Evolutionary conservation across 306 rosid species (phyloP), one percentile per base, ranked within the genome.

Genomic region (Citrullus mucosospermus): DNA sequence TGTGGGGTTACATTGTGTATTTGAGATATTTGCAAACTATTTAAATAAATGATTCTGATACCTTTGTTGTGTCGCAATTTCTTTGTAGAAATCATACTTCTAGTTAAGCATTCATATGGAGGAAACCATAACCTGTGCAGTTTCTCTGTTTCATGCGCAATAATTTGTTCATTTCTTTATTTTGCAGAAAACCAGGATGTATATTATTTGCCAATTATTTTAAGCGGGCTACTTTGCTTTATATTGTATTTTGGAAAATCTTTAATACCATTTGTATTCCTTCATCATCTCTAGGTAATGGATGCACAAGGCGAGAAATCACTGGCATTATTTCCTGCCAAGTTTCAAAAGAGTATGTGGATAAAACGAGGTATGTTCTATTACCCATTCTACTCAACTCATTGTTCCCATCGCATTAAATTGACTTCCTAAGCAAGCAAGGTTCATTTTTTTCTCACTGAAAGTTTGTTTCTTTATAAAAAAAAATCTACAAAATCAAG

Each of bases 271-370:
- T 75, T 69, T 65, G 55, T 55, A 75, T 75, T 62, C 50, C 22
- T 65, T 58, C 25, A 34, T 63, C 38, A 25, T 65, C 67, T 61
- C 54, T 76, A 94, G 98, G 96, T 95, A 65, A 88, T 88, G 96
- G 98, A 92, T 92, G 87, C 92, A 17, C 51, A 54, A 44, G 97
- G 97, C 9, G 85, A 83, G 76, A 87, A 86, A 55, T 92, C 88
- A 38, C 80, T 95, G 69, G 97, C 97, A 20, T 79, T 92, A 65
- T 88, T 92, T 87, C 98, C 97, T 44, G 97, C 98, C 8, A 95
- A 89, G 89, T 92, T 95, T 83, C 93, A 87, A 68, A 92, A 85
- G 82, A 95, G 93, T 88, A 88, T 95, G 96, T 95, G 97, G 98
- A 95, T 95, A 2, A 95, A 85, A 81, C 90, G 85, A 90, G 97